Base-by-base conservation (phyloP, 2,329 filamentous ascomycete species). In the Scytalidium sp. region DNA sequence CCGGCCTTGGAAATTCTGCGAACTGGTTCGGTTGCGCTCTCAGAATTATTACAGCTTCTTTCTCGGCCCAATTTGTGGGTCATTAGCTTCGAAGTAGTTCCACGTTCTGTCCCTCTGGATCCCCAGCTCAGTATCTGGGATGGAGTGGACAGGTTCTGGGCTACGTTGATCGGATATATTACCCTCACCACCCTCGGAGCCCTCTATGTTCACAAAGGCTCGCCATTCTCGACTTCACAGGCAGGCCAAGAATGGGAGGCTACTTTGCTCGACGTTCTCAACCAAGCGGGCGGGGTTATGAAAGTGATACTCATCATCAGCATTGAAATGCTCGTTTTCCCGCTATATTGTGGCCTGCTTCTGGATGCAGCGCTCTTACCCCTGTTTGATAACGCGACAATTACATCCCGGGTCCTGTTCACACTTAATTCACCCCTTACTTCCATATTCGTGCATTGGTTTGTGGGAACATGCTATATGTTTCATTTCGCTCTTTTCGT, bases 401-500 rank as follows among this genome's bases (percentile, higher is more conserved):
- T 97, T 46, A 79, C 80, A 55, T 90, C 89, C 7, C 83, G 94
- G 19, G 72, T 96, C 46, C 73, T 83, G 3, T 99, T 96, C 62
- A 90, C 90, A 2, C 74, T 82, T 48, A 78, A 83, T 53, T 90
- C 87, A 53, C 94, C 94, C 0, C 79, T 93, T 57, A 97, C 91
- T 1, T 96, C 93, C 13, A 83, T 95, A 13, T 99, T 99, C 66
- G 88, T 97, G 46, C 94, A 99, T 67, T 99, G 94, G 94, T 99
- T 99, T 64, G 87, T 97, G 50, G 94, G 94, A 44, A 99, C 94
- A 3, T 96, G 92, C 55, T 99, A 99, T 70, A 99, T 99, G 95
- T 99, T 99, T 72, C 94, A 99, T 67, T 99, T 99, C 66, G 94
- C 94, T 4, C 80, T 99, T 3, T 99, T 99, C 65, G 94, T 99